Base-by-base conservation (phyloP, 352 stramenopile species). In the Pythium inflatum region DNA sequence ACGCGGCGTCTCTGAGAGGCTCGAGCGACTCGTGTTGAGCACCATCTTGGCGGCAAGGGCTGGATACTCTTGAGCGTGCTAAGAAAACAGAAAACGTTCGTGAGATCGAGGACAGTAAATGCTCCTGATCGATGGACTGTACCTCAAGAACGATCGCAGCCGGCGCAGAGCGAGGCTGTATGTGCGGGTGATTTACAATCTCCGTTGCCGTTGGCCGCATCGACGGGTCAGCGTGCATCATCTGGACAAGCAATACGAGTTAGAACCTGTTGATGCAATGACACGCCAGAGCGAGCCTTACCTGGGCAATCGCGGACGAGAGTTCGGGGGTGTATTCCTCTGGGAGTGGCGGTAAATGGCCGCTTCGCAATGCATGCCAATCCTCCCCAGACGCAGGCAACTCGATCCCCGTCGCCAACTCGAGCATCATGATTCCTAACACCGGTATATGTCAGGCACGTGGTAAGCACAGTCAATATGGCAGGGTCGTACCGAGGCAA, bases 401-500 rank as follows among this genome's bases (percentile, higher is more conserved):
- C 14, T 53, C 53, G 1, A 78, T 68, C 40, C 76, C 62, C 2
- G 81, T 80, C 14, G 71, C 76, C 43, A 91, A 68, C 62, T 94
- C 83, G 14, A 92, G 57, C 71, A 92, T 75, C 58, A 79, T 91
- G 41, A 92, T 88, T 4, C 83, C 85, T 92, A 41, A 48, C 9
- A 43, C 16, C 36, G 9, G 36, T 16, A 43, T 9, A 9, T 16
- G 36, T 43, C 16, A 43, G 36, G 9, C 36, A 43, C 9, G 36
- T 43, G 36, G n/a, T n/a, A n/a, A n/a, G n/a, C n/a, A n/a, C n/a
- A n/a, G n/a, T 43, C 36, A 43, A 43, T 43, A 43, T 43, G n/a
- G n/a, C n/a, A n/a, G n/a, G n/a, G n/a, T n/a, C n/a, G n/a, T 72
- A 92, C 96, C 95, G 2, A 99, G 74, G 25, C 93, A 98, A 68